Base-by-base conservation (phyloP, 2,329 filamentous ascomycete species). In the Cercospora janseana region DNA sequence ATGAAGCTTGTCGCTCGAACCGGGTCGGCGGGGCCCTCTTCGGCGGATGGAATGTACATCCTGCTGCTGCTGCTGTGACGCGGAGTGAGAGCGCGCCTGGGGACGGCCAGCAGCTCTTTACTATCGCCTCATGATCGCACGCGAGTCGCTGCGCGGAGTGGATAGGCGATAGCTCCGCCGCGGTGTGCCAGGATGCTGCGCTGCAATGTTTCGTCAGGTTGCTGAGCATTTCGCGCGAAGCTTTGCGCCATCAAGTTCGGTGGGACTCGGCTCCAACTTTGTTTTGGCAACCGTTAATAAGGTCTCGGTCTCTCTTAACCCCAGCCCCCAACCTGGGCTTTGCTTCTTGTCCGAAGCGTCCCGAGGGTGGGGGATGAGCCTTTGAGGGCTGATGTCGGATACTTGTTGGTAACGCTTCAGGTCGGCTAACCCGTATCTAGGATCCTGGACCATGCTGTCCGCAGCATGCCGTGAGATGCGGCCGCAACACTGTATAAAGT, bases 41-140 rank as follows among this genome's bases (percentile, higher is more conserved):
- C 4, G 15, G 13, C 41, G 3, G 34, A 13, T 10, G 37, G 42
- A 15, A 55, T 29, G 35, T 46, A 48, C 44, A 48, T 52, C 37
- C 20, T 26, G 35, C 35, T 37, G 34, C 34, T 24, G 35, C 35
- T 40, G 35, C n/a, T n/a, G n/a, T n/a, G n/a, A n/a, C 26, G 21
- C 21, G 35, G 23, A 23, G 43, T 34, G 35, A 44, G n/a, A 26
- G 18, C 41, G 41, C 46, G 34, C 51, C 46, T n/a, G 41, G 20
- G 13, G 35, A 23, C 35, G 35, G 35, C 35, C 20, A 40, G 20
- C 20, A 40, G 35, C 35, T 23, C 13, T 15, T 40, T 23, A 40
- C n/a, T n/a, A 23, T 40, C 35, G 16, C 35, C 35, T n/a, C 35
- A 40, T 40, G n/a, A n/a, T n/a, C n/a, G n/a, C n/a, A n/a, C 18